Conservation (phyloP, 352 stramenopile genomes). For the Phytophthora pisi region DNA sequence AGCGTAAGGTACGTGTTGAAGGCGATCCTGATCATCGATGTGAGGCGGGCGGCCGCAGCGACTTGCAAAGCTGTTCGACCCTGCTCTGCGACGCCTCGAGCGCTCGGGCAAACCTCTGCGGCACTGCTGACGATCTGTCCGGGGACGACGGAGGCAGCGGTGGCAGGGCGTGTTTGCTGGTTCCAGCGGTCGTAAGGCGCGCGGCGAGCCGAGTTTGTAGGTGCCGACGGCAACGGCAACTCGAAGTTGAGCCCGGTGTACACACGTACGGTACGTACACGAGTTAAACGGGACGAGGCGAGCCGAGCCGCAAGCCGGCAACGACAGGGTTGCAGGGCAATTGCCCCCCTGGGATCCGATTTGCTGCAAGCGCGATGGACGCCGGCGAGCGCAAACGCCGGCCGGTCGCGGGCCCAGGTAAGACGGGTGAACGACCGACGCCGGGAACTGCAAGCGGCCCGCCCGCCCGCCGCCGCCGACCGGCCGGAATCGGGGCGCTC, state of each 20-base stretch:
- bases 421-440: slow-evolving; percentile 1
- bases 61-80: background rate
- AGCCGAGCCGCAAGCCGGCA: background rate
- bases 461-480: background rate
- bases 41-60: background rate
- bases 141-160: background rate
- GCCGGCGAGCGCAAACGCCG: background rate
- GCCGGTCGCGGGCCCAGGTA: background rate
- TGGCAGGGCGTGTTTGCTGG: background rate
- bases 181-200: slow-evolving; percentile 12
- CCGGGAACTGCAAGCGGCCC: slow-evolving; percentile 6
- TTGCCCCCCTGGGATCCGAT: slow-evolving; percentile 1
- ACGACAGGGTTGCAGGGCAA: background rate
- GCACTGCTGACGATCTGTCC: slow-evolving; percentile 1
- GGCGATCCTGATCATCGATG: background rate
- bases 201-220: background rate
- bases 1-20: background rate
- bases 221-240: too few relatives aligned
- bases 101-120: background rate
- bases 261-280: too few relatives aligned
- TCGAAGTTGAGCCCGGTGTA: too few relatives aligned
- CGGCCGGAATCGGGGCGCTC: slow-evolving; percentile 13
- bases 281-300: slow-evolving; percentile 5
- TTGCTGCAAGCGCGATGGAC: slow-evolving; percentile 6
- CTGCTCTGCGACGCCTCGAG: background rate